Evolutionary conservation across 139 green algal species (phyloP).

Genomic region (Closterium sp.): DNA sequence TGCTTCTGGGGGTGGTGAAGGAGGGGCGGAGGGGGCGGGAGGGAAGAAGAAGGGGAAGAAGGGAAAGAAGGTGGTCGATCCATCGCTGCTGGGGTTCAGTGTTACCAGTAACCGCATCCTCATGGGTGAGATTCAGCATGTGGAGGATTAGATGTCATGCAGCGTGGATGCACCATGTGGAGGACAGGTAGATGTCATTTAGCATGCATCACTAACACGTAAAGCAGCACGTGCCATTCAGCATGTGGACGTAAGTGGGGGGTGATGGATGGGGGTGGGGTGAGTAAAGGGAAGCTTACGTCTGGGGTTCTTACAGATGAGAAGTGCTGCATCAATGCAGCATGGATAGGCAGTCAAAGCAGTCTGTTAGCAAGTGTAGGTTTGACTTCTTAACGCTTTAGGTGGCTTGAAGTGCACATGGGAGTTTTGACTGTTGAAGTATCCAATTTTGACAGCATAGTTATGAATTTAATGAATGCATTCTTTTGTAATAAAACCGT

Average conservation of each 20-base stretch:
- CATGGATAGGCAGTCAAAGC: background rate
- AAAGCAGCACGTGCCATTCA: no score
- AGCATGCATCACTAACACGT: no score
- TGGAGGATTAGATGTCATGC: constrained; percentile 19
- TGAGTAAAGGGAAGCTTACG: background rate
- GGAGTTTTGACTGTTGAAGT: no score
- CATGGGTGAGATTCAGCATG: constrained; percentile 45
- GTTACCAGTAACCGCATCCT: constrained; percentile 51
- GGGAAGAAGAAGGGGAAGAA: constrained; percentile 53
- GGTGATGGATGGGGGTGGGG: no score
- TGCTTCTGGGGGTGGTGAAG: background rate
- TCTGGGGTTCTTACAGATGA: background rate
- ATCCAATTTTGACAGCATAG: no score
- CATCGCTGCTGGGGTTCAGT: constrained; percentile 46
- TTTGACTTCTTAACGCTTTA: background rate
- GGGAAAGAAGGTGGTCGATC: constrained; percentile 47
- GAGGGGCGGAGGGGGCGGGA: background rate
- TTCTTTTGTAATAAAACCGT: no score
- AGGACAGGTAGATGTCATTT: no score
- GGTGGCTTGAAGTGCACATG: background rate
- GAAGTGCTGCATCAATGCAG: background rate
- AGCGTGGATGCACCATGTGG: no score
- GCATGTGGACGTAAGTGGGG: no score
- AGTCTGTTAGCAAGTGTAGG: background rate
- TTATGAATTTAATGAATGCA: no score